Evolutionary conservation across 352 stramenopile genomes (phyloP), one percentile per base, ranked within the genome.

Genomic region (Globisporangium canariense): DNA sequence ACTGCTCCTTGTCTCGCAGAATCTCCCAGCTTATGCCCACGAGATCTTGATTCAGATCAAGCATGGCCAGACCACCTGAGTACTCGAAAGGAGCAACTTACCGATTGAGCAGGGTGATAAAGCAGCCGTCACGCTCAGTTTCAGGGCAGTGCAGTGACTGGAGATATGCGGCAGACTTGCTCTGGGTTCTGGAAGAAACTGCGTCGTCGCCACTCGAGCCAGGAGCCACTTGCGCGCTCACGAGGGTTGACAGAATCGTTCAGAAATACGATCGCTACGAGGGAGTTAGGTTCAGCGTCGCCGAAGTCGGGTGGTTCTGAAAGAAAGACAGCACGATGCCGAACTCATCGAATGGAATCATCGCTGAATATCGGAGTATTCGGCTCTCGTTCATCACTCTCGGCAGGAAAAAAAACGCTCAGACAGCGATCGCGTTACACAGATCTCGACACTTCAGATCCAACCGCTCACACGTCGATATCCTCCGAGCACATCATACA

Each of bases 401-500:
- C 9, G 34, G 8, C 40, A 52, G 58, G n/a, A 57, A 57, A 25
- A 25, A 25, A 52, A 64, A 57, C 20, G 34, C 32, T 34, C 16
- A 13, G 20, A 64, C 20, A 36, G n/a, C 58, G 28, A 56, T 45
- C 3, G 14, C 13, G 10, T 20, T 49, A 20, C 58, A 55, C 6
- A 34, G 5, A 14, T 25, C 58, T 34, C 43, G 58, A 47, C 30
- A 54, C 20, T 30, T 56, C 20, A 32, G 9, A 34, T 56, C 43
- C n/a, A 63, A 11, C 8, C 13, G 16, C 46, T 54, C 45, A 16
- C 30, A n/a, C 43, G 45, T 54, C 16, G 58, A 54, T 2, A 63
- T 47, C n/a, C 7, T 34, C 58, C 58, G 55, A 63, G 11, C 9
- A 57, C 43, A 22, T 63, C 58, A 36, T 63, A 56, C 18, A 63